These are phyloP conservation scores for Phytophthora pinifolia DNA, from an alignment of 352 stramenopile species.

Conservation along the genomic window DNA sequence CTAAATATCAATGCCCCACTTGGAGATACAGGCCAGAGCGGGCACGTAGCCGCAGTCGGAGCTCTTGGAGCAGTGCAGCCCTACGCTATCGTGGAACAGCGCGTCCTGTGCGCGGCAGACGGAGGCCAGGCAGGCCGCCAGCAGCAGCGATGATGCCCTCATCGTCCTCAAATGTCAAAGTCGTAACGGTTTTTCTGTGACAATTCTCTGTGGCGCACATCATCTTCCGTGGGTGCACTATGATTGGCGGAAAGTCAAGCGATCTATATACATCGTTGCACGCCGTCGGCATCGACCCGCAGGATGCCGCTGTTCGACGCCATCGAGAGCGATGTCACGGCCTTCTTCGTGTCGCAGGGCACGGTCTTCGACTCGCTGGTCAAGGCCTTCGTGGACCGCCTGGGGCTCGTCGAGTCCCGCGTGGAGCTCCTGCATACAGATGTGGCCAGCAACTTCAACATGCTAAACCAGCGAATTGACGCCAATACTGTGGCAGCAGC, in stretches of 20 bases:
- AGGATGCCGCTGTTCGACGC: conserved; percentile 70
- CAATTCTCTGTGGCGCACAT: conserved; percentile 13
- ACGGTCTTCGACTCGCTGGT: conserved; percentile 65
- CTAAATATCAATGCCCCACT: conserved; percentile 29
- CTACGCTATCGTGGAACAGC: conserved; percentile 39
- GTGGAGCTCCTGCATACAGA: conserved; percentile 39
- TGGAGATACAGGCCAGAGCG: conserved; percentile 62
- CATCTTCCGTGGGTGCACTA: neutral
- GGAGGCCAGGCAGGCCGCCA: conserved; percentile 7
- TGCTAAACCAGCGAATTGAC: conserved; percentile 35
- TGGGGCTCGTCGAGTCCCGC: conserved; percentile 42
- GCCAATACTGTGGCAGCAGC: conserved; percentile 8
- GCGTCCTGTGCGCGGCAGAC: conserved; percentile 9
- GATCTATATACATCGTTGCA: conserved; percentile 21
- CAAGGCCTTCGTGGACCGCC: conserved; percentile 55
- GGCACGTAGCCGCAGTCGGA: conserved; percentile 78
- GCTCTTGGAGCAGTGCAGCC: conserved; percentile 44
- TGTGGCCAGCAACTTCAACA: conserved; percentile 33
- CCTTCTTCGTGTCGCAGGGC: conserved; percentile 73
- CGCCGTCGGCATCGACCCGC: too few relatives aligned
- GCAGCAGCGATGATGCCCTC: conserved; percentile 6
- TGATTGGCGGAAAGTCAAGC: conserved; percentile 5
- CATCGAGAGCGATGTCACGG: conserved; percentile 58
- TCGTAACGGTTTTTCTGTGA: conserved; percentile 15
- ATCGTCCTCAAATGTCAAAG: conserved; percentile 13